Percentiles rank a stretch among this genome's conserved stretches.
These are phyloP conservation scores for Coprinopsis marcescibilis DNA, from an alignment of 768 basidiomycete species.

Conservation along the genomic window DNA sequence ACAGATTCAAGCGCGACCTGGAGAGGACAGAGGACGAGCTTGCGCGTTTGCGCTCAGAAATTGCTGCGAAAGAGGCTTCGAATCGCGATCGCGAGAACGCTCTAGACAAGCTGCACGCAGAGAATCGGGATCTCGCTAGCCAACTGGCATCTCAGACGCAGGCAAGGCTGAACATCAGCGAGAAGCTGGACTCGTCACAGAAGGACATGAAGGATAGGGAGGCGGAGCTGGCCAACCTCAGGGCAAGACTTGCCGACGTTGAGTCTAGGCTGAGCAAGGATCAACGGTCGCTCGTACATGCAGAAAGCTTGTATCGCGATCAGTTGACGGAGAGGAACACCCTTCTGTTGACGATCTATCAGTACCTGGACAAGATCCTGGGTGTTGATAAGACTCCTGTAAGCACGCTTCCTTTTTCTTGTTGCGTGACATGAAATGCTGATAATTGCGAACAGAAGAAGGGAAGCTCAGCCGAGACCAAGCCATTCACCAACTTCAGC, in stretches of 20 bases:
- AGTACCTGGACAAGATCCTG: conserved; percentile 91
- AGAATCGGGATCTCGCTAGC: conserved; percentile 73
- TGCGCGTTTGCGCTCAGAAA: conserved; percentile 59
- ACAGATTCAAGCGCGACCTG: conserved; percentile 79
- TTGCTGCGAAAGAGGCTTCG: conserved; percentile 60
- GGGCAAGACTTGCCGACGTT: conserved; percentile 61
- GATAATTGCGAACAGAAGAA: conserved; percentile 50
- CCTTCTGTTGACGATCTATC: conserved; percentile 84
- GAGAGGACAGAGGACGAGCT: conserved; percentile 78
- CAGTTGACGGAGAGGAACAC: conserved; percentile 93
- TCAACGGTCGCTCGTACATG: conserved; percentile 60
- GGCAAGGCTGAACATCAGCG: conserved; percentile 75
- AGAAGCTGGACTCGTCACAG: conserved; percentile 79
- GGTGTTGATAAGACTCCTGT: conserved; percentile 85
- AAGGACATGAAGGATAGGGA: conserved; percentile 61
- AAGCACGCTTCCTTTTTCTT: conserved; percentile 21
- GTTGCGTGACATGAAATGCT: not conserved
- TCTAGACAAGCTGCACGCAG: conserved; percentile 70
- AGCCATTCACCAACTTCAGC: conserved; percentile 89
- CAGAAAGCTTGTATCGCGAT: conserved; percentile 82
- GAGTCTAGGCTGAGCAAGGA: conserved; percentile 81
- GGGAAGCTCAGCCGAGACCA: conserved; percentile 71
- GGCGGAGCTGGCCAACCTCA: conserved; percentile 53
- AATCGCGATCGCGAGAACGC: conserved; percentile 64
- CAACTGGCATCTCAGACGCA: conserved; percentile 85